phyloP scores from a whole-genome alignment of 2,329 filamentous ascomycete species.

The Exophiala alcalophila region DNA sequence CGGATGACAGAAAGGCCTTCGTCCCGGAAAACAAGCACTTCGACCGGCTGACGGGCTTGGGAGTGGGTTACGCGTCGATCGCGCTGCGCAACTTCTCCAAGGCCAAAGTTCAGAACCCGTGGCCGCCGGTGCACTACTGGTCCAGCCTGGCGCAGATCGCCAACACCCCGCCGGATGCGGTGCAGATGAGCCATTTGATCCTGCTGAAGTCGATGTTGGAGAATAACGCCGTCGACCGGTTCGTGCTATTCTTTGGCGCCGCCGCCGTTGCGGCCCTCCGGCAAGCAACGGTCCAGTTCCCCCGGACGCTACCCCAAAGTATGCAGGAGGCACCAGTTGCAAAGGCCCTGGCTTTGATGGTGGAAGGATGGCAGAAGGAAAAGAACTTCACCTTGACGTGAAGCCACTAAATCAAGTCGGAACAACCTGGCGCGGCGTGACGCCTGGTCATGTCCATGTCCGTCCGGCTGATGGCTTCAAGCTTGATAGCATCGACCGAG shows the following conservation, averaged over 20 bases:
- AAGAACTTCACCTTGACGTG: slow-evolving; percentile 18
- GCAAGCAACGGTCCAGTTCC: slow-evolving; percentile 71
- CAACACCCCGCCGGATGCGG: slow-evolving; percentile 65
- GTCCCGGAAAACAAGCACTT: slow-evolving; percentile 69
- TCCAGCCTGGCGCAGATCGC: slow-evolving; percentile 69
- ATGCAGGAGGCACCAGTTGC: slow-evolving; percentile 29
- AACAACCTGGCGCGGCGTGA: too few species aligned
- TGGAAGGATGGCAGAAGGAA: slow-evolving; percentile 37
- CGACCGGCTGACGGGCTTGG: slow-evolving; percentile 79
- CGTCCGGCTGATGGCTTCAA: too few species aligned
- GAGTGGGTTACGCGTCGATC: slow-evolving; percentile 78
- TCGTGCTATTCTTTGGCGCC: slow-evolving; percentile 77
- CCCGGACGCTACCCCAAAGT: slow-evolving; percentile 41
- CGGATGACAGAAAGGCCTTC: slow-evolving; percentile 50
- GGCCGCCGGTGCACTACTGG: slow-evolving; percentile 81
- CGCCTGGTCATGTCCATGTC: too few species aligned
- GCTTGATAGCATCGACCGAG: too few species aligned
- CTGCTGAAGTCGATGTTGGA: slow-evolving; percentile 67
- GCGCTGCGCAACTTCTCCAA: slow-evolving; percentile 78
- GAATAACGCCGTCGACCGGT: slow-evolving; percentile 68
- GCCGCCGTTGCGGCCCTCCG: slow-evolving; percentile 69
- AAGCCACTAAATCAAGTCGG: too few species aligned
- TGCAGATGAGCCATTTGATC: slow-evolving; percentile 70
- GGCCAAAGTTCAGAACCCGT: slow-evolving; percentile 65
- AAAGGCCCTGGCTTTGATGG: slow-evolving; percentile 31